Evolutionary conservation across 371 early-diverging fungal genomes (phyloP).

Genomic region (Mucor racemosus): DNA sequence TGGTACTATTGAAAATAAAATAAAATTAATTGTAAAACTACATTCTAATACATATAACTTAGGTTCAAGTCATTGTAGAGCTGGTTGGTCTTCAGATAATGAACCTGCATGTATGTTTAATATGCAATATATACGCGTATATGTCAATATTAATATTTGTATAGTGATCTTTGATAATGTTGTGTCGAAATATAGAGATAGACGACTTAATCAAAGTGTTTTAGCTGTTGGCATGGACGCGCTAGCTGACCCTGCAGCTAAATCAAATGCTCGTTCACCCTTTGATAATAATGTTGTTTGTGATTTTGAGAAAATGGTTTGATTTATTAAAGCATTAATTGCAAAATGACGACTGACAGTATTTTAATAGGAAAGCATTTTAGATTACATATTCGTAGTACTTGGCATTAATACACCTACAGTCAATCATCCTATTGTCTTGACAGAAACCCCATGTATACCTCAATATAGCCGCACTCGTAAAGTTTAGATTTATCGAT

Average conservation of each 20-base stretch:
- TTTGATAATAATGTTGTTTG: conserved; percentile 78
- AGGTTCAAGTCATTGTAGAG: conserved; percentile 81
- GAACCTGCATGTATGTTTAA: conserved; percentile 61
- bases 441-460: conserved; percentile 85
- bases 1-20: conserved; percentile 31
- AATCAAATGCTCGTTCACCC: conserved; percentile 71
- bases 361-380: conserved; percentile 65
- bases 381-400: conserved; percentile 86
- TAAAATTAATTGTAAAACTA: too few relatives aligned
- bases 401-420: conserved; percentile 73
- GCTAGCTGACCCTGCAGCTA: conserved; percentile 70
- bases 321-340: not conserved
- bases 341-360: not conserved
- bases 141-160: not conserved
- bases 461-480: conserved; percentile 77
- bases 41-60: conserved; percentile 5
- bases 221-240: conserved; percentile 81
- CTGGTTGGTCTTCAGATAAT: conserved; percentile 80
- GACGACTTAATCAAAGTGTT: conserved; percentile 61
- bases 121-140: not conserved
- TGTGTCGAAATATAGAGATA: conserved; percentile 81
- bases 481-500: conserved; percentile 30
- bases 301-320: conserved; percentile 73
- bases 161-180: conserved; percentile 82
- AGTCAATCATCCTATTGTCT: conserved; percentile 79